These are phyloP conservation scores for Naganishia liquefaciens DNA, from an alignment of 1,284 basidiomycete genomes.

Conservation along the genomic window DNA sequence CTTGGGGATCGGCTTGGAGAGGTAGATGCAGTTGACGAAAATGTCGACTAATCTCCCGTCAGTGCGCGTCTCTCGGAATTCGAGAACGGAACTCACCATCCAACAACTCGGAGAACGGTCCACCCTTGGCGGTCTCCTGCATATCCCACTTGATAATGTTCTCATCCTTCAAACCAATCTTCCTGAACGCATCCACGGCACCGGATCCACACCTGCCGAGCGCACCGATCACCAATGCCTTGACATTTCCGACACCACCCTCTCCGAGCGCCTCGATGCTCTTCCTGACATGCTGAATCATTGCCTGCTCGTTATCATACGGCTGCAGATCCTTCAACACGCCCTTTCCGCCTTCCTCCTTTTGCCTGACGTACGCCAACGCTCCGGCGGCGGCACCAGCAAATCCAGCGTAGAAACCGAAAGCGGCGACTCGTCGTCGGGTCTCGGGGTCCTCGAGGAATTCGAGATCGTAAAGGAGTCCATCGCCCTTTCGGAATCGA, in stretches of 20 bases:
- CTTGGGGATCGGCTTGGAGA: slow-evolving; percentile 81
- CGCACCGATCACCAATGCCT: slow-evolving; percentile 93
- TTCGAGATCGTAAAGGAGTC: slow-evolving; percentile 93
- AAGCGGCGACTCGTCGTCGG: slow-evolving; percentile 88
- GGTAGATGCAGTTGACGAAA: slow-evolving; percentile 99
- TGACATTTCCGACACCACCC: slow-evolving; percentile 70
- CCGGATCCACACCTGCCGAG: slow-evolving; percentile 95
- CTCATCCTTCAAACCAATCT: slow-evolving; percentile 86
- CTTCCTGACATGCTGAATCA: slow-evolving; percentile 71
- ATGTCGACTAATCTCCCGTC: slow-evolving; percentile 69
- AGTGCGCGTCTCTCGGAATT: not conserved
- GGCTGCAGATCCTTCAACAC: slow-evolving; percentile 71
- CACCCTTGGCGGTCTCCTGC: slow-evolving; percentile 93
- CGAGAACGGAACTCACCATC: slow-evolving; percentile 58
- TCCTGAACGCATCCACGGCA: slow-evolving; percentile 90
- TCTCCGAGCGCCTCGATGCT: slow-evolving; percentile 61
- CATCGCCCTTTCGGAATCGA: slow-evolving; percentile 83
- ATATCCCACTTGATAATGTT: slow-evolving; percentile 98
- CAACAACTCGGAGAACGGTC: slow-evolving; percentile 93
- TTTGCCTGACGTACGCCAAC: slow-evolving; percentile 74
- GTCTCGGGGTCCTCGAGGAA: slow-evolving; percentile 85
- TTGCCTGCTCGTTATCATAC: slow-evolving; percentile 76
- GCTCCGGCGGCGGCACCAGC: slow-evolving; percentile 93
- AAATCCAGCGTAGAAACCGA: slow-evolving; percentile 98
- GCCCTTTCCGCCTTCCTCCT: slow-evolving; percentile 61